These are phyloP conservation scores for Blastomyces parvus DNA, from an alignment of 2,329 filamentous ascomycete species.

Conservation along the genomic window DNA sequence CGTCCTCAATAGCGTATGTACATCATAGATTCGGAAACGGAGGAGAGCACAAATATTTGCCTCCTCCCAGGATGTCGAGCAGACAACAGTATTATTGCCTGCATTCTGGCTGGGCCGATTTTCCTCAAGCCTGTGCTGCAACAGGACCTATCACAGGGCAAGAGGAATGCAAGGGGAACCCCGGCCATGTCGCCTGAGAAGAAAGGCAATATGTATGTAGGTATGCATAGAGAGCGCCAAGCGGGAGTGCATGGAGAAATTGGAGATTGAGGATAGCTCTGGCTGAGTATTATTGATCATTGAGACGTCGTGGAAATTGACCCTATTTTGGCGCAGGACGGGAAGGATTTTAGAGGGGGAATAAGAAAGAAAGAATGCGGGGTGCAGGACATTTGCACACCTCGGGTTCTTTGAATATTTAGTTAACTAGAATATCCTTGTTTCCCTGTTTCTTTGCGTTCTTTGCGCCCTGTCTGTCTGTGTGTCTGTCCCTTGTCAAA, in stretches of 20 bases:
- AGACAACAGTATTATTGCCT: not conserved
- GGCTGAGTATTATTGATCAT: not conserved
- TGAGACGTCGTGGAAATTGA: not conserved
- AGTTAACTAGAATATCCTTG: not conserved
- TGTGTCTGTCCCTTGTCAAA: too few relatives aligned
- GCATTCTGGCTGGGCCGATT: not conserved
- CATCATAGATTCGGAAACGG: not conserved
- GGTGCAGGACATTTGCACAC: not conserved
- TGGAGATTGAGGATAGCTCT: not conserved
- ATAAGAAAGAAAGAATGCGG: not conserved
- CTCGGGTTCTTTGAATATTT: not conserved
- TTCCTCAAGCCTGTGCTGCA: not conserved
- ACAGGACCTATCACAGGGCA: not conserved
- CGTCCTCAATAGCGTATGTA: not conserved
- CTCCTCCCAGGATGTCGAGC: not conserved
- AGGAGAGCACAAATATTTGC: not conserved
- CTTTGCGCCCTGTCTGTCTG: not conserved
- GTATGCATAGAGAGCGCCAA: not conserved
- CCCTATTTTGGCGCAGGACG: not conserved
- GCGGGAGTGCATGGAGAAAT: not conserved
- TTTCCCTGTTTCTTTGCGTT: not conserved
- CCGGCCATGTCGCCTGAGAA: not conserved
- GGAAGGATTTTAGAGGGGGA: too few relatives aligned
- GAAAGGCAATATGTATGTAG: too few relatives aligned
- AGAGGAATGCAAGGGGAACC: not conserved